Evolutionary conservation across 2,329 filamentous ascomycete genomes (phyloP), one percentile per base, ranked within the genome.

Genomic region (Cercospora zeae-maydis): DNA sequence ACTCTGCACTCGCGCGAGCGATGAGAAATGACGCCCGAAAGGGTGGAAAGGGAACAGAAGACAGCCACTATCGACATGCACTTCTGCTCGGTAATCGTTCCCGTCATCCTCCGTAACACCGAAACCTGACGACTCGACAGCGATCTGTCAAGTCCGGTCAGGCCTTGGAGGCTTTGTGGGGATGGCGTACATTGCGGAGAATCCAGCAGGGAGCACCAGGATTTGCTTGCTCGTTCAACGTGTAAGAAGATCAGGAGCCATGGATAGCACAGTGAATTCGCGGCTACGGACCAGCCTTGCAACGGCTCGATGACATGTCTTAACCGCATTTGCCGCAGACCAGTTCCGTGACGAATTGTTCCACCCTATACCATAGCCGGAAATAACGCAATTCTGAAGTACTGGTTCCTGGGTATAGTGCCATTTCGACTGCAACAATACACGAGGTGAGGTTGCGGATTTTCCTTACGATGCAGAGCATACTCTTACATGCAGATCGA

Each of bases 191-290:
- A 42, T 24, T 47, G 58, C 39, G 58, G 58, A 34, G 58, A 55
- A 45, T 36, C 31, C 42, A 37, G 9, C 39, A 47, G 30, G 47
- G 16, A 14, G 31, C 37, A 27, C 58, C 42, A 37, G 58, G 58
- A 52, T 61, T 61, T 47, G 58, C 42, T 55, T 33, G 58, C 37
- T 61, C 58, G 51, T 61, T 61, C 24, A 36, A 10, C 21, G 14
- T 21, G 11, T 10, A 13, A 14, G 11, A 13, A 24, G 21, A 30
- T 24, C 13, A 14, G 42, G 21, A 27, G 21, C 42, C 42, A 49
- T 49, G 42, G 42, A 49, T 49, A 49, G 27, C 21, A 27, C 24
- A 49, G 42, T 47, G 21, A 49, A 49, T 21, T 49, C 42, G 21
- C 42, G 42, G 42, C 42, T 49, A 49, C 42, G 42, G 42, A 49